Evolutionary conservation across 768 basidiomycete species (phyloP).

Genomic region (Erythrobasidium yunnanense): DNA sequence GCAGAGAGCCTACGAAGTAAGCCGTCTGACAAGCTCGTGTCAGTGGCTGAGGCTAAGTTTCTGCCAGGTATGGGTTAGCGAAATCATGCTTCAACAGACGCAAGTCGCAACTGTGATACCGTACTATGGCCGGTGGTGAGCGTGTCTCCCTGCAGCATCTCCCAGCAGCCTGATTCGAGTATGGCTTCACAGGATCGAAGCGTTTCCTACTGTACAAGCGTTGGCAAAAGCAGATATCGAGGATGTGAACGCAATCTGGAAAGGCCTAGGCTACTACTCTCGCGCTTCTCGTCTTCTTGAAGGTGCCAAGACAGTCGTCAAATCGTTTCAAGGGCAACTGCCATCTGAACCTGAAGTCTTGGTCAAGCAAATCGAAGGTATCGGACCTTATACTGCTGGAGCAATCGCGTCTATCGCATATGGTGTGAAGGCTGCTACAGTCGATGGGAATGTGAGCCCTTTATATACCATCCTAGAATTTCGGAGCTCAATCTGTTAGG

Average conservation of each 20-base stretch:
- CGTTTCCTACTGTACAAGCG: constrained; percentile 29
- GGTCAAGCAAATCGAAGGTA: constrained; percentile 77
- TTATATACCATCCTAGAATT: constrained; percentile 22
- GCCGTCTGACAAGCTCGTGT: not conserved
- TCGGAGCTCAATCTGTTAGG: too few species aligned
- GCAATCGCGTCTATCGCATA: constrained; percentile 68
- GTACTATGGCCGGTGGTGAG: constrained; percentile 61
- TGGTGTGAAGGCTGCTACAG: constrained; percentile 68
- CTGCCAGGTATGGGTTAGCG: constrained; percentile 63
- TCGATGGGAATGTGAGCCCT: constrained; percentile 45
- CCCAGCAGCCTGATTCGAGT: constrained; percentile 18
- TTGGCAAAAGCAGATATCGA: constrained; percentile 60
- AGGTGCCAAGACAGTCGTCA: constrained; percentile 70
- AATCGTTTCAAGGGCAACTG: constrained; percentile 56
- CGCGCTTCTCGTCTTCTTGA: constrained; percentile 55
- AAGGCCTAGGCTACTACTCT: constrained; percentile 45
- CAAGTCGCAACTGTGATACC: constrained; percentile 87
- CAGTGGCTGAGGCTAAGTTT: constrained; percentile 37
- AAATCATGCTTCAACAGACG: constrained; percentile 95
- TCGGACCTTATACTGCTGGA: constrained; percentile 46
- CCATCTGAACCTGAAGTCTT: constrained; percentile 70
- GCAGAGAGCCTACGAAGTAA: constrained; percentile 83
- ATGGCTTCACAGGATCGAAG: constrained; percentile 29
- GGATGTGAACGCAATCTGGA: constrained; percentile 79
- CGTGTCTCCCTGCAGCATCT: not conserved